A percentile compares a stretch with the other conserved stretches of the same genome.
Evolutionary conservation across 2,329 filamentous ascomycete genomes (phyloP).

Genomic region (Ascochyta koolunga): DNA sequence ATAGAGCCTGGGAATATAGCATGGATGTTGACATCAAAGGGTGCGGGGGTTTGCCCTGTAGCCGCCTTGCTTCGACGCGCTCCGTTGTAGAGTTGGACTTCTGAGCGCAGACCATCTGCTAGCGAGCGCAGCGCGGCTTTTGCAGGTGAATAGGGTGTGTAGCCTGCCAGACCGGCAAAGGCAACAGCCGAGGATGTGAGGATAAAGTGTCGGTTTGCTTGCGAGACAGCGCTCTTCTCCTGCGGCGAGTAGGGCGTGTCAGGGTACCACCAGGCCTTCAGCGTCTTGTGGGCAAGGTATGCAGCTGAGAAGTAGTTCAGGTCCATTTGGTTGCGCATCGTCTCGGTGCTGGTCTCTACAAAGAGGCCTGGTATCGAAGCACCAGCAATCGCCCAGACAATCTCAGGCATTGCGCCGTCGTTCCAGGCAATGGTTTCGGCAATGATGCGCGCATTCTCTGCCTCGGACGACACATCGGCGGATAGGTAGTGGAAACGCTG

Average conservation of each 20-base stretch:
- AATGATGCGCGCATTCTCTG: constrained; percentile 74
- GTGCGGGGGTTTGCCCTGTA: constrained; percentile 48
- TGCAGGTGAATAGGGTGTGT: constrained; percentile 79
- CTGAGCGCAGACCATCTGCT: constrained; percentile 81
- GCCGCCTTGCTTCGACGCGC: constrained; percentile 49
- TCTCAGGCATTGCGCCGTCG: constrained; percentile 71
- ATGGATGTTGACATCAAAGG: constrained; percentile 77
- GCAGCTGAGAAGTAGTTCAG: constrained; percentile 87
- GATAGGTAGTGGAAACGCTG: constrained; percentile 86
- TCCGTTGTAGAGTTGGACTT: constrained; percentile 84
- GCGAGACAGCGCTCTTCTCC: constrained; percentile 17
- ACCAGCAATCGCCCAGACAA: constrained; percentile 92
- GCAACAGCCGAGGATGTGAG: constrained; percentile 82
- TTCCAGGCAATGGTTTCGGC: constrained; percentile 81
- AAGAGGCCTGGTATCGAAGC: constrained; percentile 76
- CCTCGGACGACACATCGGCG: constrained; percentile 76
- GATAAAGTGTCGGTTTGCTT: constrained; percentile 73
- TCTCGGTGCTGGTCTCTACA: constrained; percentile 71
- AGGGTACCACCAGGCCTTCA: constrained; percentile 73
- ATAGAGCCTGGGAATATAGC: constrained; percentile 87
- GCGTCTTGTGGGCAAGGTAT: constrained; percentile 81
- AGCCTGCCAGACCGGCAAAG: constrained; percentile 80
- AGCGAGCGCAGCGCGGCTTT: constrained; percentile 86
- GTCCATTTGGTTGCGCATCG: constrained; percentile 81
- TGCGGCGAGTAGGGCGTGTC: constrained; percentile 46